A percentile compares a stretch with the other conserved stretches of the same genome.
phyloP scores from a whole-genome alignment of 768 basidiomycete genomes.

The Trametes gibbosa region DNA sequence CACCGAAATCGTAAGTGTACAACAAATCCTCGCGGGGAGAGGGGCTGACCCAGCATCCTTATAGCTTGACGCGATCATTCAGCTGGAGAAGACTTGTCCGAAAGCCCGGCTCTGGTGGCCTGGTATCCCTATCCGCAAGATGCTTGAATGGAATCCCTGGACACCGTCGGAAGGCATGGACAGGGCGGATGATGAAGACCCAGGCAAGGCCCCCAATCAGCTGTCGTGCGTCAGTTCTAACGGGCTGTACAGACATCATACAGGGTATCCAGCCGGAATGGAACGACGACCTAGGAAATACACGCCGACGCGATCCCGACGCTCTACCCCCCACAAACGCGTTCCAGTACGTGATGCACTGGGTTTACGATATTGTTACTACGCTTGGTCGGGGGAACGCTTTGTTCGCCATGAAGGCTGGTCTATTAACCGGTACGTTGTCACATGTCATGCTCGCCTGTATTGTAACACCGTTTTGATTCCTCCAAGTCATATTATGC shows the following conservation, averaged over 20 bases:
- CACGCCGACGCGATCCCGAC: conserved; percentile 66
- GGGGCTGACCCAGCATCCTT: background rate
- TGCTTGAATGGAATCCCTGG: conserved; percentile 41
- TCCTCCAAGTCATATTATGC: conserved; percentile 47
- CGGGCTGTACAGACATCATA: conserved; percentile 43
- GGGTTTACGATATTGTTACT: conserved; percentile 39
- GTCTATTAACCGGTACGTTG: conserved; percentile 57
- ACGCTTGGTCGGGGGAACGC: conserved; percentile 55
- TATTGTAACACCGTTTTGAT: background rate
- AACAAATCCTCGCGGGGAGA: background rate
- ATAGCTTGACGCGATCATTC: conserved; percentile 57
- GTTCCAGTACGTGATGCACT: conserved; percentile 50
- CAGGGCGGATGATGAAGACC: conserved; percentile 65
- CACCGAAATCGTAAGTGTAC: conserved; percentile 35
- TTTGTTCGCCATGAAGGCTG: conserved; percentile 72
- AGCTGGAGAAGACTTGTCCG: conserved; percentile 48
- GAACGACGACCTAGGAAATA: conserved; percentile 55
- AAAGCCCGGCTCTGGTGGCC: conserved; percentile 58
- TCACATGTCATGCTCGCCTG: background rate
- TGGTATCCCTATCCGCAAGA: conserved; percentile 26
- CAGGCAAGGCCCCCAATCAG: conserved; percentile 38
- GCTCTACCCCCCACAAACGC: conserved; percentile 65
- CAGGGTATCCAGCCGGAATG: conserved; percentile 49
- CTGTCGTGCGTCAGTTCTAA: background rate
- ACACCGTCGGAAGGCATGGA: conserved; percentile 43